Percentiles rank a stretch among this genome's conserved stretches.
Conservation (phyloP, 2,329 filamentous ascomycete genomes). For the Sclerotinia sclerotiorum region DNA sequence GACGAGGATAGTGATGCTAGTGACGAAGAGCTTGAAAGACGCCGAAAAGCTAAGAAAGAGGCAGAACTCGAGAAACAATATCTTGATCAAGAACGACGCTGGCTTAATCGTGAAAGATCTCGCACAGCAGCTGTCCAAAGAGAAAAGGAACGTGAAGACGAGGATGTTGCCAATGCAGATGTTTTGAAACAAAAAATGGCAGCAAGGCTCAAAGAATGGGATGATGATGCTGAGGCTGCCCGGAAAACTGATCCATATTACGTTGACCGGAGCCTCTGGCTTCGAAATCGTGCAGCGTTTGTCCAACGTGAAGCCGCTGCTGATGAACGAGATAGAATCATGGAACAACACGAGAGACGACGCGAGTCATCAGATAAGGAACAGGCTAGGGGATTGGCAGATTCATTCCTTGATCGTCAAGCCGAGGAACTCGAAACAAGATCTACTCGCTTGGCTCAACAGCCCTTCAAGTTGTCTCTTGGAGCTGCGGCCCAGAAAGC, state of each 20-base stretch:
- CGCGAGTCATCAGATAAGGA: constrained; percentile 71
- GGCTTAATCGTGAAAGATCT: constrained; percentile 85
- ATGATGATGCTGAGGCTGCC: constrained; percentile 80
- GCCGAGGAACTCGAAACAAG: constrained; percentile 69
- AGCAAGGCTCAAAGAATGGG: constrained; percentile 74
- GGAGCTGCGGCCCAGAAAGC: constrained; percentile 81
- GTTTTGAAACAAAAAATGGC: constrained; percentile 66
- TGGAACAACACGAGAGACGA: constrained; percentile 73
- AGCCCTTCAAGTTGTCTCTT: constrained; percentile 89
- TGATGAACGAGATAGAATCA: constrained; percentile 79
- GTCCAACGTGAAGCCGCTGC: constrained; percentile 70
- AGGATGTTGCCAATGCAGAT: constrained; percentile 66
- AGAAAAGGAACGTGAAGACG: constrained; percentile 76
- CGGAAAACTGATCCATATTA: constrained; percentile 81
- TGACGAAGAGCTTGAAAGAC: constrained; percentile 78
- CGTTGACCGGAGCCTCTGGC: constrained; percentile 80
- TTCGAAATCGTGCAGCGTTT: constrained; percentile 73
- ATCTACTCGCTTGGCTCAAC: constrained; percentile 51
- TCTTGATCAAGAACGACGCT: constrained; percentile 81
- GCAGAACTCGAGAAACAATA: constrained; percentile 78
- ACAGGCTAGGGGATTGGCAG: constrained; percentile 78
- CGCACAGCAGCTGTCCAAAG: constrained; percentile 82
- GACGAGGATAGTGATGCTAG: constrained; percentile 86
- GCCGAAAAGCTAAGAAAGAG: constrained; percentile 68
- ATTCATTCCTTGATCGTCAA: constrained; percentile 85